Evolutionary conservation across 306 rosid species (phyloP).

Genomic region (Inga leiocalycina): DNA sequence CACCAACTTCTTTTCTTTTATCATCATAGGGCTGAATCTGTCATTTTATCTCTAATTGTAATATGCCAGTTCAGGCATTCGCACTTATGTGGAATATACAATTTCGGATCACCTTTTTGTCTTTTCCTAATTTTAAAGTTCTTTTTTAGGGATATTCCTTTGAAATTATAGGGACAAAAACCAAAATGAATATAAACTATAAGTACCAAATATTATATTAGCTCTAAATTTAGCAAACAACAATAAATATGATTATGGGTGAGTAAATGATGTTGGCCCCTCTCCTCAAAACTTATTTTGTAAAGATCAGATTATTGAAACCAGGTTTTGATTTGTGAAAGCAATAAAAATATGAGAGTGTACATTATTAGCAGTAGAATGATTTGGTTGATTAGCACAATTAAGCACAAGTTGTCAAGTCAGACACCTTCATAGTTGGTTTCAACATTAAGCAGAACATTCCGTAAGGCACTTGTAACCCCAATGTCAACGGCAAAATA

Average conservation of each 20-base stretch:
- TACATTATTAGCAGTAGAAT: not conserved
- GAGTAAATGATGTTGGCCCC: not conserved
- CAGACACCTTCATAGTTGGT: constrained; percentile 14
- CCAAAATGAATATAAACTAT: no score
- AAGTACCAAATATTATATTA: no score
- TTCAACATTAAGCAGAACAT: not conserved
- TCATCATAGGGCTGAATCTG: no score
- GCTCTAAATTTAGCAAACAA: not conserved
- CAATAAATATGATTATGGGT: not conserved
- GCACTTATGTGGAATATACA: no score
- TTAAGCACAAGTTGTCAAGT: constrained; percentile 20
- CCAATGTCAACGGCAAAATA: not conserved
- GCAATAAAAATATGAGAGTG: not conserved
- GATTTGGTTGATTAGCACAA: not conserved
- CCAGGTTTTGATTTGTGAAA: not conserved
- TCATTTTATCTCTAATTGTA: no score
- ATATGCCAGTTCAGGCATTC: no score
- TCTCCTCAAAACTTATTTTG: not conserved
- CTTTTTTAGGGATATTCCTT: no score
- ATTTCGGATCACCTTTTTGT: no score
- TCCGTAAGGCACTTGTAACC: not conserved
- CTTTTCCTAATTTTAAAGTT: no score
- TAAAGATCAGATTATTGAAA: not conserved
- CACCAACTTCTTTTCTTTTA: no score
- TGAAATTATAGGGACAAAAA: no score